Base-by-base conservation (phyloP, 2,329 filamentous ascomycete species). In the Alternaria solani region DNA sequence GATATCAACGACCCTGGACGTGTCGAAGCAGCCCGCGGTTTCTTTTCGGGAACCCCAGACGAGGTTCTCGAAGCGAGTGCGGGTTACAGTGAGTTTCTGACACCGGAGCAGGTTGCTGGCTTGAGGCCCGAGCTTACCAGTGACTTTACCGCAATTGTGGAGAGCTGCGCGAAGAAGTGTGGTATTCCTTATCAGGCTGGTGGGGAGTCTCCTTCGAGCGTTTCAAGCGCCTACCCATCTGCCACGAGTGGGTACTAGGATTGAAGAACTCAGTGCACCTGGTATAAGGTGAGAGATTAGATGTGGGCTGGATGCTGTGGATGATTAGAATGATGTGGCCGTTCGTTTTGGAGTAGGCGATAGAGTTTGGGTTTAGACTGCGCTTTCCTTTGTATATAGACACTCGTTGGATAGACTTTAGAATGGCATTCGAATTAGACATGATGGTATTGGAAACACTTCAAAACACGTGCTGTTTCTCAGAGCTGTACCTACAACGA, bases 1-100 rank as follows among this genome's bases (percentile, higher is more conserved):
- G 78, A 76, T 64, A 65, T 55, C 36, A 74, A 76, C 14, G 79
- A 81, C 51, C 78, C 76, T 1, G 76, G 76, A 3, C 67, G 70
- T 4, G 69, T 64, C 9, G 69, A 76, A 25, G 68, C 72, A 20
- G 75, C 75, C 1, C 65, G 75, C 23, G 74, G 75, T 36, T 76
- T 78, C 64, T 78, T 79, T 32, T 64, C 60, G 0, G 67, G 43
- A 2, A 46, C 53, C 0, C 67, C 66, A 5, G 67, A 67, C 51
- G 67, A 70, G 62, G 53, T 70, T n/a, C 39, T 67, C 11, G 30
- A 55, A 6, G 62, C 67, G 2, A 61, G 63, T 28, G 51, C 57
- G 23, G 67, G 65, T 1, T 66, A 63, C 41, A 61, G 58, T 30
- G 67, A 69, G 42, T 66, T 64, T 23, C 43, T 69, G 59, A 63